Evolutionary conservation across 2,329 filamentous ascomycete genomes (phyloP).

Genomic region (Trichophyton schoenleinii): DNA sequence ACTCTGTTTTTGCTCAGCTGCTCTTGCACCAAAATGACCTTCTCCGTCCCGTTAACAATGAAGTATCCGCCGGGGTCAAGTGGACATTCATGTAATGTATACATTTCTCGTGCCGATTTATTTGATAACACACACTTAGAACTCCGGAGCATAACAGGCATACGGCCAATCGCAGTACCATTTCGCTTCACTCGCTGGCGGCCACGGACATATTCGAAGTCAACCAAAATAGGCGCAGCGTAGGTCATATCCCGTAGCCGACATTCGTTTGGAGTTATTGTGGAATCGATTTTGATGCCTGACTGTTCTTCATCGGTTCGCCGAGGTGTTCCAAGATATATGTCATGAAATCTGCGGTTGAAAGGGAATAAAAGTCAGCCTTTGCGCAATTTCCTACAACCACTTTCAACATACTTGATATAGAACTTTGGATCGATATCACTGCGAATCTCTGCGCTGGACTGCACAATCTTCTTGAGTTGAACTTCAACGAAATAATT

Average conservation of each 20-base stretch:
- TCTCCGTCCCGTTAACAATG: slow-evolving; percentile 93
- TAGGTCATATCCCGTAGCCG: slow-evolving; percentile 97
- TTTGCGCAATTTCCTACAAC: neutral
- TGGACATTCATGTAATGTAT: slow-evolving; percentile 84
- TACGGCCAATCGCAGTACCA: slow-evolving; percentile 67
- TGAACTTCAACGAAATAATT: slow-evolving; percentile 97
- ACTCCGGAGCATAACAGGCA: slow-evolving; percentile 95
- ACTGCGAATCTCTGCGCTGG: slow-evolving; percentile 77
- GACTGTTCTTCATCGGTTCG: slow-evolving; percentile 61
- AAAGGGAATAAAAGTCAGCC: neutral
- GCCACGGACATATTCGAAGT: slow-evolving; percentile 80
- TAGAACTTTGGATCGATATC: slow-evolving; percentile 89
- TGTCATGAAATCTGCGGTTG: slow-evolving; percentile 56
- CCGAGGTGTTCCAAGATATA: slow-evolving; percentile 71
- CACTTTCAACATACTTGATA: slow-evolving; percentile 47
- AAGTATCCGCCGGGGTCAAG: slow-evolving; percentile 96
- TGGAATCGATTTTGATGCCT: slow-evolving; percentile 42
- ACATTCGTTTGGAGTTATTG: slow-evolving; percentile 87
- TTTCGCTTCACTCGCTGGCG: slow-evolving; percentile 62
- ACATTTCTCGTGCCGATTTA: slow-evolving; percentile 80
- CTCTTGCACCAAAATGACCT: slow-evolving; percentile 96
- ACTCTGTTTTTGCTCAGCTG: slow-evolving; percentile 98
- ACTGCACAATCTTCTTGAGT: slow-evolving; percentile 89
- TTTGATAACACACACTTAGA: slow-evolving; percentile 78
- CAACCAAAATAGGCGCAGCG: slow-evolving; percentile 82